These are phyloP conservation scores for Pseudoneurospora amorphoporcata DNA, from an alignment of 495 filamentous ascomycete genomes.

Conservation along the genomic window DNA sequence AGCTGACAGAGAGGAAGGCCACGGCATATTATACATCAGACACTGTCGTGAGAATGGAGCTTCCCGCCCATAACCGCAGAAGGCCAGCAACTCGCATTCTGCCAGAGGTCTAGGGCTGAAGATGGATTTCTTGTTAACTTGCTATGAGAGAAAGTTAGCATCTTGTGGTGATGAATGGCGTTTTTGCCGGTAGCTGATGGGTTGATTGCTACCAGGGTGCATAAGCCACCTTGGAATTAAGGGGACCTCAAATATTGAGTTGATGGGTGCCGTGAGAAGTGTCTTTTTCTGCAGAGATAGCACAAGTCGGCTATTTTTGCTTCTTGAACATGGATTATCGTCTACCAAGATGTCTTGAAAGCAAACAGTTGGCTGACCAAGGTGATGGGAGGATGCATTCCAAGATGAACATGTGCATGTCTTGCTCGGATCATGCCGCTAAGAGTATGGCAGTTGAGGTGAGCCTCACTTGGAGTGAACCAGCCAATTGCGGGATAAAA, in stretches of 20 bases:
- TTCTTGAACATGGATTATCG: neutral
- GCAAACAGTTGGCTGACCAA: neutral
- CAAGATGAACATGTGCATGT: neutral
- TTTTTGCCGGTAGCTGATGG: neutral
- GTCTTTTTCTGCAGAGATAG: neutral
- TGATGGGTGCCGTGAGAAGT: neutral
- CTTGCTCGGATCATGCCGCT: neutral
- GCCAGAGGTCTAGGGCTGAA: neutral
- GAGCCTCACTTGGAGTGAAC: neutral
- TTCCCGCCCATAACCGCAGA: neutral
- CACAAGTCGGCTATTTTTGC: neutral
- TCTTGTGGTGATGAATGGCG: neutral
- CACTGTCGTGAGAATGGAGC: neutral
- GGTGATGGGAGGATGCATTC: neutral
- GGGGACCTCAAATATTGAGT: neutral
- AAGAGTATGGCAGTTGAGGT: neutral
- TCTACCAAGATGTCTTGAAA: neutral
- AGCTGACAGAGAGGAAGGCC: neutral
- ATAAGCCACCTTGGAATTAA: neutral
- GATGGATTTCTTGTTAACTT: neutral
- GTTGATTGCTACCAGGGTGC: neutral
- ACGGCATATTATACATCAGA: neutral
- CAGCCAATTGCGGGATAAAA: too few species aligned
- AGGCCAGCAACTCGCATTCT: neutral
- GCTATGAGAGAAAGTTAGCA: neutral